Evolutionary conservation across 2,329 filamentous ascomycete species (phyloP).

Genomic region (Diplodia intermedia): DNA sequence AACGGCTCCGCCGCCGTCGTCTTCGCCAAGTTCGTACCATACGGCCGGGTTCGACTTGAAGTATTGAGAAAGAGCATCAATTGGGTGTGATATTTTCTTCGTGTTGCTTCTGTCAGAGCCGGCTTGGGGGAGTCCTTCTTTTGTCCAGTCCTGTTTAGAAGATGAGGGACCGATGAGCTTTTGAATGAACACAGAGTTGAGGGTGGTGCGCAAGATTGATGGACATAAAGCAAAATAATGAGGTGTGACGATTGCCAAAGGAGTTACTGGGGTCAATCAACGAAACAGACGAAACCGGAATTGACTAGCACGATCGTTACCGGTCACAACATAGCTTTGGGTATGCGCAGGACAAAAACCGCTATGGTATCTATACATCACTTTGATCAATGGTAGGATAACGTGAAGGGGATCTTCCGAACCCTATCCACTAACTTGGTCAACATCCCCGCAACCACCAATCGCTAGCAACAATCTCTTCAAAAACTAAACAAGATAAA

Average conservation of each 20-base stretch:
- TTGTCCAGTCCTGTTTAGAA: background rate
- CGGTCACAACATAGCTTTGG: background rate
- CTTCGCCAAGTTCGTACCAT: conserved; percentile 1
- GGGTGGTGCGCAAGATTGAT: background rate
- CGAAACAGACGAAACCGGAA: background rate
- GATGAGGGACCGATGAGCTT: background rate
- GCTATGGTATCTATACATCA: background rate
- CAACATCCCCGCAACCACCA: too few species aligned
- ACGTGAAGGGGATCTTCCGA: background rate
- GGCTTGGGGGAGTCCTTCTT: background rate
- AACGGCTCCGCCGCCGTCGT: background rate
- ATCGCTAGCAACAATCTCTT: too few species aligned
- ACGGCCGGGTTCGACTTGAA: background rate
- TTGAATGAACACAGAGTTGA: background rate
- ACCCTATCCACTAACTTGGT: background rate
- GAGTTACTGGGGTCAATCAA: background rate
- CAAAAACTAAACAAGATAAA: too few species aligned
- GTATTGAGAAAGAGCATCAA: background rate
- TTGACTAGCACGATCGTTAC: background rate
- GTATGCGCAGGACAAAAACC: background rate
- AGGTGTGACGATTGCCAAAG: background rate
- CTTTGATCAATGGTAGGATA: background rate
- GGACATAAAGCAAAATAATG: background rate
- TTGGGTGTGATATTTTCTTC: background rate
- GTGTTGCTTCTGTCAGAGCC: background rate